Percentiles rank a stretch among this genome's conserved stretches.
phyloP scores from a whole-genome alignment of 352 stramenopile species.

The Thalassiosira mediterranea region DNA sequence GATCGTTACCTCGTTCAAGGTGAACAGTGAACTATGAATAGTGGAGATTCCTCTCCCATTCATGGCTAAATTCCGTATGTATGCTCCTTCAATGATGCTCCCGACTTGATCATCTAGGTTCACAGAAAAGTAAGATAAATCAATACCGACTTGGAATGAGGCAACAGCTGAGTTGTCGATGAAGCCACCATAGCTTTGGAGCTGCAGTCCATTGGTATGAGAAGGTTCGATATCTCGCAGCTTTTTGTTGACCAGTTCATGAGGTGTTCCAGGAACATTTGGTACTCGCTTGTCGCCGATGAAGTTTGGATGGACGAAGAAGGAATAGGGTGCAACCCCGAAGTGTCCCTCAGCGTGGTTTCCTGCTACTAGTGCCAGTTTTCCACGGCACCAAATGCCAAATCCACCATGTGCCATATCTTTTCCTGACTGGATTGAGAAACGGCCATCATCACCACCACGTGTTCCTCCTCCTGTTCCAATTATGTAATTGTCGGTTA shows the following conservation, averaged over 20 bases:
- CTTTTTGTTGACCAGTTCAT: constrained; percentile 27
- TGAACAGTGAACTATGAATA: constrained; percentile 20
- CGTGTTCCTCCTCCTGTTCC: constrained; percentile 27
- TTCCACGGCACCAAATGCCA: constrained; percentile 33
- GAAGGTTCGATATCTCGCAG: constrained; percentile 3
- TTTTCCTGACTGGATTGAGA: constrained; percentile 11
- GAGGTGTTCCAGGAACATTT: constrained; percentile 23
- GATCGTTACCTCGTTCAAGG: constrained; percentile 15
- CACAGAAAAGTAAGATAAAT: constrained; percentile 25
- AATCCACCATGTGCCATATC: constrained; percentile 41
- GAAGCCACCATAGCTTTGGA: constrained; percentile 39
- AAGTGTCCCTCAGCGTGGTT: constrained; percentile 40
- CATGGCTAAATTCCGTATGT: constrained; percentile 6
- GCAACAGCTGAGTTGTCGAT: constrained; percentile 23
- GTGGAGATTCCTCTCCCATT: constrained; percentile 16
- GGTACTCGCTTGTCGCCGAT: constrained; percentile 25
- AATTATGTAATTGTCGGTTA: constrained; percentile 41
- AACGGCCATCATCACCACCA: constrained; percentile 27
- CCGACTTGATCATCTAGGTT: not conserved
- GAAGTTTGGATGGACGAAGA: constrained; percentile 39
- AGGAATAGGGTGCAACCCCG: constrained; percentile 31
- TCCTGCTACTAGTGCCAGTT: constrained; percentile 7
- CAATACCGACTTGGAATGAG: constrained; percentile 24
- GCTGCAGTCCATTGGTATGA: constrained; percentile 8
- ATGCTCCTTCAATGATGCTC: constrained; percentile 1